Base-by-base conservation (phyloP, 2,329 filamentous ascomycete species). In the Colletotrichum tofieldiae region DNA sequence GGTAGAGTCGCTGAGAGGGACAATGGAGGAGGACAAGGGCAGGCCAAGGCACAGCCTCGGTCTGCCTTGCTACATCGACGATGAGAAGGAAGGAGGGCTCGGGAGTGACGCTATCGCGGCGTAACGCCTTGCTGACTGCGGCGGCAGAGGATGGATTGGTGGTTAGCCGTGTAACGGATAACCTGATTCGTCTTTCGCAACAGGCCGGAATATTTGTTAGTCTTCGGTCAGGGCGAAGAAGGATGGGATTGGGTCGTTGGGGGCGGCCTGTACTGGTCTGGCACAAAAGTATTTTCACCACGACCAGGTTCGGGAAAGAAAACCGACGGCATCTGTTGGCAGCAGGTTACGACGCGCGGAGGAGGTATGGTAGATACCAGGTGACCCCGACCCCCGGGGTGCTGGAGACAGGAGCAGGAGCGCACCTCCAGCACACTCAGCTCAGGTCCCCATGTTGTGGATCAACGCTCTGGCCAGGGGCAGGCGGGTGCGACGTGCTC, bases 1-100 rank as follows among this genome's bases (percentile, higher is more conserved):
- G 26, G 61, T 43, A 63, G 23, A 64, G 18, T 54, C 23, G 49
- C 45, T 41, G 49, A 45, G 11, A 35, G 45, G 61, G 37, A 64
- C 61, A 64, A 64, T 32, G 49, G 26, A 54, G 37, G 26, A 23
- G 9, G 11, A 55, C 49, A 43, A 64, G 26, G 26, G 11, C 37
- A 55, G 49, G 12, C 20, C 14, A 43, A 64, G 61, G 18, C 49
- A 64, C 26, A 43, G 35, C 49, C 35, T 3, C 49, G 35, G 23
- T 20, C 45, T 62, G 35, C 18, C 37, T 45, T 16, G 54, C 35
- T 23, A 20, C n/a, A 62, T 51, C 32, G 60, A 52, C 45, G n/a
- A 52, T 52, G 45, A 39, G n/a, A 14, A n/a, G 16, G 12, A 45
- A 32, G 35, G 32, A 32, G 37, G n/a, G n/a, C 23, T 41, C 29